Percentiles rank a stretch among this genome's conserved stretches.
phyloP scores from a whole-genome alignment of 169 alveolate genomes.

The Eimeria necatrix region DNA sequence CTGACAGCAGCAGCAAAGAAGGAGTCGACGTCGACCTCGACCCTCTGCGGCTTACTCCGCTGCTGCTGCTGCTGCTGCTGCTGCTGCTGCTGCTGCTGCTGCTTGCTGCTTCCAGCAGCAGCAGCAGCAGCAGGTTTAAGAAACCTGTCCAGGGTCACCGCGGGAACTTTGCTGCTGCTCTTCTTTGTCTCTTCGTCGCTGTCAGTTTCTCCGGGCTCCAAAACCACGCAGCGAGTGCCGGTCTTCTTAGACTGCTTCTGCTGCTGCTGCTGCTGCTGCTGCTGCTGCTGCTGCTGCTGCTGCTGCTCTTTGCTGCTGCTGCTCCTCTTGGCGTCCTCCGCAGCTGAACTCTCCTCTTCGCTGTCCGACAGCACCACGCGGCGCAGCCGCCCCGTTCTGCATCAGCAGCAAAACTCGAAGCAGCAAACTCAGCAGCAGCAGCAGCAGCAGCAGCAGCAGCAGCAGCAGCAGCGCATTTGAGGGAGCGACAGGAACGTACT shows the following conservation, averaged over 20 bases:
- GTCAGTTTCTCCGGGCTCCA: slow-evolving; percentile 37
- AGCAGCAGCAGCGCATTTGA: too few species aligned
- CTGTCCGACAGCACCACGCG: background rate
- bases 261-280: background rate
- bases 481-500: background rate
- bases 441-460: background rate
- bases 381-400: background rate
- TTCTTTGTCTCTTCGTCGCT: slow-evolving; percentile 5
- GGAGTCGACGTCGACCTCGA: slow-evolving; percentile 51
- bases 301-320: too few species aligned
- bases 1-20: slow-evolving; percentile 50
- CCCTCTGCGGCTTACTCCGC: background rate
- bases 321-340: background rate
- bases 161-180: background rate
- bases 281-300: slow-evolving; percentile 8
- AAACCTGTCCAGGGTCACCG: background rate
- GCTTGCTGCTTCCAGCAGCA: background rate
- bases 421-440: background rate
- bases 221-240: slow-evolving; percentile 5
- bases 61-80: slow-evolving; percentile 39
- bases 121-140: background rate
- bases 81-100: slow-evolving; percentile 34
- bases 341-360: background rate
- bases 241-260: background rate
- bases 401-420: background rate